Percentiles rank a stretch among this genome's conserved stretches.
These are phyloP conservation scores for Mixia osmundae DNA, from an alignment of 1,284 basidiomycete species.

Conservation along the genomic window DNA sequence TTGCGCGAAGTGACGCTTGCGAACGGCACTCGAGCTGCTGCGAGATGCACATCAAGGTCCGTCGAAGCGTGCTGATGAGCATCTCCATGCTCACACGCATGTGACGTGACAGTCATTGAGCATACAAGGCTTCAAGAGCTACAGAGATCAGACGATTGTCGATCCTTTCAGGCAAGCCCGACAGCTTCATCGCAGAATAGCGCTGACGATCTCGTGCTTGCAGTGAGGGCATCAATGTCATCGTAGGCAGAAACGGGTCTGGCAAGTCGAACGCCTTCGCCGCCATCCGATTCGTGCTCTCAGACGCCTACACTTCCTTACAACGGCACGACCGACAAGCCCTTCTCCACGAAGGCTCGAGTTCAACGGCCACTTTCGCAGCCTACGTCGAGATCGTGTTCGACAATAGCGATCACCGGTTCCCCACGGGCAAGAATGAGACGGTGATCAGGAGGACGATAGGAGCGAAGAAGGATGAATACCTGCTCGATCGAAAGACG, in stretches of 20 bases:
- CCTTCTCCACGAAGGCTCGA: constrained; percentile 77
- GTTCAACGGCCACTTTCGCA: constrained; percentile 65
- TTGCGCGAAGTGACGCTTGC: too few species aligned
- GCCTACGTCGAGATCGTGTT: constrained; percentile 49
- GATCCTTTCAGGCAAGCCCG: constrained; percentile 7
- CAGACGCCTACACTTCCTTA: constrained; percentile 92
- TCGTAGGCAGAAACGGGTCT: constrained; percentile 81
- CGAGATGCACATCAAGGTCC: neutral
- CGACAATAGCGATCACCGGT: constrained; percentile 16
- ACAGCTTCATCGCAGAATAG: neutral
- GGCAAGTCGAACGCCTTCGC: constrained; percentile 89
- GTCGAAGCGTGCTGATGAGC: neutral
- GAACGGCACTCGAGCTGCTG: too few species aligned
- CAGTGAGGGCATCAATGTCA: constrained; percentile 52
- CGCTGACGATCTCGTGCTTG: neutral
- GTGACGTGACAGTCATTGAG: constrained; percentile 44
- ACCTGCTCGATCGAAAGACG: constrained; percentile 84
- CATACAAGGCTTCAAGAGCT: constrained; percentile 63
- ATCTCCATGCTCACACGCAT: neutral
- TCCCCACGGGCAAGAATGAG: constrained; percentile 41
- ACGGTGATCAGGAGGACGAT: constrained; percentile 76
- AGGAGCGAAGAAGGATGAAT: constrained; percentile 96
- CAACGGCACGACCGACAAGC: constrained; percentile 76
- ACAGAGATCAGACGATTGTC: constrained; percentile 3
- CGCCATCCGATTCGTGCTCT: constrained; percentile 67